Base-by-base conservation (phyloP, 345 rosid genomes). In the Populus nigra region DNA sequence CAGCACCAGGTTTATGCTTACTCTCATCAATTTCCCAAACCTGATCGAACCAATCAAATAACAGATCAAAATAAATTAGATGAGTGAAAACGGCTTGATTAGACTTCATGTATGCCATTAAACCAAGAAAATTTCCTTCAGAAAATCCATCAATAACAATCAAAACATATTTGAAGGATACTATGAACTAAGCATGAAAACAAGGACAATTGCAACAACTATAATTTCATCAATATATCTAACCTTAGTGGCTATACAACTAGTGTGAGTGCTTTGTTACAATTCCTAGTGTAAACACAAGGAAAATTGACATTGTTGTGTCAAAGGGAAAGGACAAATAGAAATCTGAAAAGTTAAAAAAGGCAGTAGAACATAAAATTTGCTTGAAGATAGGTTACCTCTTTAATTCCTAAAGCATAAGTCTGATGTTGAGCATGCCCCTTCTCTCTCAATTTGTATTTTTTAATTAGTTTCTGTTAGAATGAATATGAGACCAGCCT, bases 391-490 rank as follows among this genome's bases (percentile, higher is more conserved):
- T 29, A 33, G 16, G 20, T 74, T 71, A 89, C 99, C 98, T 95
- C 99, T 84, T 95, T 95, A 55, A 95, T 95, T 73, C 99, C 99
- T 80, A 95, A 85, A 79, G 99, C 99, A 88, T 93, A 95, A 11
- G 96, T 95, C 77, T 95, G 99, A 87, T 91, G 98, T 62, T 95
- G 98, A 47, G 97, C 97, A 80, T 90, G 86, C 72, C 82, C 91
- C 86, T 87, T 91, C 67, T 89, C 94, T 78, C 99, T 87, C 85
- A 95, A 77, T 61, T 88, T 87, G 88, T 87, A 91, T 78, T 88
- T 92, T 77, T 80, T 86, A 41, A 93, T 81, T 69, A 93, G 65
- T 82, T 84, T 89, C 99, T 95, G 88, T 72, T 67, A 71, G 79
- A 13, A 78, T 50, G 62, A 80, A 70, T 70, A 73, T 59, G 23